Base-by-base conservation (phyloP, 768 basidiomycete genomes). In the Tulasnella calospora region DNA sequence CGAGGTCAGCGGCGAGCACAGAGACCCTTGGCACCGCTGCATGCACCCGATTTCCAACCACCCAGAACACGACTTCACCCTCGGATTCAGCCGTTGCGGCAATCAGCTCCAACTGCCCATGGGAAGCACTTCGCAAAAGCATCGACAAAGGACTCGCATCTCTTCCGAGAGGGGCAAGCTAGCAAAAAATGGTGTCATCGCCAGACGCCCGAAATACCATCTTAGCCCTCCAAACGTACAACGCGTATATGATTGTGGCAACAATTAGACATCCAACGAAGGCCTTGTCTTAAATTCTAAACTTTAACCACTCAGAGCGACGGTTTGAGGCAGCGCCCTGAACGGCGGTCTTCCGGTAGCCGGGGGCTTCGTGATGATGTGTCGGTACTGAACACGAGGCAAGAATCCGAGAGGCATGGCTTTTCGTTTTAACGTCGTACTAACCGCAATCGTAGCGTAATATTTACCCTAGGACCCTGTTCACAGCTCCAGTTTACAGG, bases 371-470 rank as follows among this genome's bases (percentile, higher is more conserved):
- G 61, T 27, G 27, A 27, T 67, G 61, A 35, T 67, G 38, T 72
- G 71, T 72, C 71, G 71, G 71, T 27, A 46, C 71, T 30, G 36
- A 36, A 40, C 71, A 72, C 71, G 71, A 72, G 71, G 71, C 71
- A 72, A 67, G 61, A 46, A 72, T 72, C 71, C 71, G 36, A 40
- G 44, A 72, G 44, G 71, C 44, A 72, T 40, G 61, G 38, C 71
- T 46, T 40, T 40, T 72, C 41, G 36, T 72, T 40, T 46, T 72
- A 72, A 72, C 71, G 44, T 72, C 71, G 71, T 72, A 35, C 71
- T 72, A 72, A 72, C 71, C 71, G 71, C 71, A 72, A 72, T 46
- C 38, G 71, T 72, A 9, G 71, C 71, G 71, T 72, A 72, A 72
- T 72, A 72, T 41, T 41, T 40, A 23, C 36, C 44, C 23, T 71